These are phyloP conservation scores for Solioccasus polychromus DNA, from an alignment of 768 basidiomycete species.

Conservation along the genomic window DNA sequence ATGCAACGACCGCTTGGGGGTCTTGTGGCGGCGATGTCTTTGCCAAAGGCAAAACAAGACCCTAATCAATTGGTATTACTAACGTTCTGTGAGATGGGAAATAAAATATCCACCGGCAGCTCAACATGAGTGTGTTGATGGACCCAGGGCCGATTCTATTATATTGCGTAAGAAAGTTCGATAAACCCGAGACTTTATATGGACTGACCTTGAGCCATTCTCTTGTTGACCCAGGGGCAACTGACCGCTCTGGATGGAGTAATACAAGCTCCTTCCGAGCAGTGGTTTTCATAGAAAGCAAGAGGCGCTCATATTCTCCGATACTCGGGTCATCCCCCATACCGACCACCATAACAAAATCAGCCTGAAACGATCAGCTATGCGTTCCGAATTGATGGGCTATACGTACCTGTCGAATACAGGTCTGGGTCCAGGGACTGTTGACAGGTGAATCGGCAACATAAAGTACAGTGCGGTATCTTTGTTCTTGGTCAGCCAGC, in stretches of 20 bases:
- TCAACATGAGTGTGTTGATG: conserved; percentile 97
- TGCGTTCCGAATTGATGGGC: background rate
- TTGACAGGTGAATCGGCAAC: conserved; percentile 94
- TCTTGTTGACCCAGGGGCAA: conserved; percentile 86
- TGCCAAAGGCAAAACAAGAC: conserved; percentile 61
- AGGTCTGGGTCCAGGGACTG: conserved; percentile 97
- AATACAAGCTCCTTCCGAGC: conserved; percentile 97
- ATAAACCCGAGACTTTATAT: background rate
- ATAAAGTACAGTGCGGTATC: conserved; percentile 90
- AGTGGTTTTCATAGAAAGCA: conserved; percentile 95
- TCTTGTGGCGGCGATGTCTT: conserved; percentile 69
- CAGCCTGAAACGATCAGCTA: conserved; percentile 52
- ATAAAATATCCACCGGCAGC: conserved; percentile 56
- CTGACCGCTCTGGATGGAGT: conserved; percentile 87
- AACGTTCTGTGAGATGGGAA: background rate
- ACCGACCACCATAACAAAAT: conserved; percentile 91
- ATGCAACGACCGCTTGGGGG: conserved; percentile 81
- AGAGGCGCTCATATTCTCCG: conserved; percentile 91
- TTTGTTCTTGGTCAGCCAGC: conserved; percentile 94
- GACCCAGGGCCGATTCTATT: conserved; percentile 89
- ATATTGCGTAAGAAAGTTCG: conserved; percentile 4
- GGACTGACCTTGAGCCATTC: conserved; percentile 86
- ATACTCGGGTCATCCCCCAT: conserved; percentile 89
- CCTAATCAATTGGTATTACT: conserved; percentile 42
- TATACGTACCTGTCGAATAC: conserved; percentile 78